Evolutionary conservation across 2,329 filamentous ascomycete species (phyloP), one percentile per base, ranked within the genome.

Genomic region (Alternaria panax): DNA sequence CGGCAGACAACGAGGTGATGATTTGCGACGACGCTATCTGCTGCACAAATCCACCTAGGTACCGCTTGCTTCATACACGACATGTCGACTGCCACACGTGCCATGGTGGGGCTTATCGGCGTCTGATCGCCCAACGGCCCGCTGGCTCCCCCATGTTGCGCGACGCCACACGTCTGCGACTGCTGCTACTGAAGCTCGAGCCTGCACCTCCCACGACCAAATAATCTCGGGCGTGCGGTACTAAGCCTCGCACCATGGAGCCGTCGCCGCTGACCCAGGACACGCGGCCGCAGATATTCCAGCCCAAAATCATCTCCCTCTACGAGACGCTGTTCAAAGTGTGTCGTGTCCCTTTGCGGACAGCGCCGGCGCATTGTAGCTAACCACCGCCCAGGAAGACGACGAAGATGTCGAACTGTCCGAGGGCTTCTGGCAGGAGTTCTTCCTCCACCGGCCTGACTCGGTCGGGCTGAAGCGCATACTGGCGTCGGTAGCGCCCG

Each of bases 371-470:
- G 3, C 47, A 27, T 12, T 12, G 24, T 60, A 63, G 28, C 28
- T 14, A 46, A 73, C 54, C 27, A 8, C 7, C 7, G 16, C 76
- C 91, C 59, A 78, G 72, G 71, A 75, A 40, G 75, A 79, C 12
- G 76, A 82, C 80, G 87, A 90, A 65, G 86, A 90, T 59, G 79
- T 82, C 51, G 90, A 93, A 27, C 90, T 90, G 63, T 87, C 92
- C 0, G 92, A 97, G 61, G 94, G 93, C 42, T 99, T 97, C 81
- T 99, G 95, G 95, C 86, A 88, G 67, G 95, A 97, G 79, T 93
- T 99, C 80, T 99, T 99, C 78, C 85, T 99, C 36, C 84, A 97
- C 59, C 89, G 88, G 64, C 93, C 94, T 22, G 92, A 97, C 75
- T 85, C 87, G 54, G 77, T 83, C 5, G 86, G 88, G 48, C 81